Conservation (phyloP, 345 rosid genomes). For the Mallotus nudiflorus region DNA sequence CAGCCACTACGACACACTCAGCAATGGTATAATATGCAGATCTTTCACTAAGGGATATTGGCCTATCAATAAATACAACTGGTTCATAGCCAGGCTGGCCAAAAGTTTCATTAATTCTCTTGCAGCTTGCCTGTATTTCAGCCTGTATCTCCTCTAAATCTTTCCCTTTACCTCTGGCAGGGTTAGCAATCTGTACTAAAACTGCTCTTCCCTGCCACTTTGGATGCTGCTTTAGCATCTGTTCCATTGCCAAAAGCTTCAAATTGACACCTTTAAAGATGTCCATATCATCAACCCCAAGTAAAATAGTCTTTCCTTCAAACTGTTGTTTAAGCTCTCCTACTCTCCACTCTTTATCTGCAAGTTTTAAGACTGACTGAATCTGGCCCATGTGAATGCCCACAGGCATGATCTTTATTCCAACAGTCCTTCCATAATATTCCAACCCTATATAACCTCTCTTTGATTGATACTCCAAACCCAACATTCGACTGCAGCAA, state of each 20-base stretch:
- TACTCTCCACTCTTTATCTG: constrained; percentile 72
- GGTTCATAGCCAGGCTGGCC: constrained; percentile 66
- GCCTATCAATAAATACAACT: constrained; percentile 60
- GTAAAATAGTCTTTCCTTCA: constrained; percentile 65
- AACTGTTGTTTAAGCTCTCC: constrained; percentile 68
- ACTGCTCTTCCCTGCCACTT: constrained; percentile 73
- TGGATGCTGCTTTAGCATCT: constrained; percentile 67
- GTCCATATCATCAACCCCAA: constrained; percentile 86
- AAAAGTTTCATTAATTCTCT: constrained; percentile 62
- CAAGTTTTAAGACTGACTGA: constrained; percentile 58
- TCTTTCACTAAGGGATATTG: constrained; percentile 58
- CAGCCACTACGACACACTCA: constrained; percentile 72
- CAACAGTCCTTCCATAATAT: constrained; percentile 73
- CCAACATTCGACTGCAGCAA: constrained; percentile 74
- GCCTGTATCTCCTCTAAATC: constrained; percentile 67
- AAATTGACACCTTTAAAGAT: constrained; percentile 73
- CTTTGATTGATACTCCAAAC: constrained; percentile 72
- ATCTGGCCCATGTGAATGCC: constrained; percentile 83
- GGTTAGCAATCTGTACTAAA: constrained; percentile 68
- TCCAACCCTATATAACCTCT: constrained; percentile 77
- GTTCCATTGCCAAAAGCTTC: constrained; percentile 79
- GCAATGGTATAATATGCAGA: constrained; percentile 67
- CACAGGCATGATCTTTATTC: constrained; percentile 80
- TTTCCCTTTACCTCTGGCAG: constrained; percentile 68
- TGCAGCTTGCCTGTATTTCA: constrained; percentile 57